Percentiles rank a stretch among this genome's conserved stretches.
Evolutionary conservation across 78 protist species (phyloP).

Genomic region (Anaeramoeba flamelloides): DNA sequence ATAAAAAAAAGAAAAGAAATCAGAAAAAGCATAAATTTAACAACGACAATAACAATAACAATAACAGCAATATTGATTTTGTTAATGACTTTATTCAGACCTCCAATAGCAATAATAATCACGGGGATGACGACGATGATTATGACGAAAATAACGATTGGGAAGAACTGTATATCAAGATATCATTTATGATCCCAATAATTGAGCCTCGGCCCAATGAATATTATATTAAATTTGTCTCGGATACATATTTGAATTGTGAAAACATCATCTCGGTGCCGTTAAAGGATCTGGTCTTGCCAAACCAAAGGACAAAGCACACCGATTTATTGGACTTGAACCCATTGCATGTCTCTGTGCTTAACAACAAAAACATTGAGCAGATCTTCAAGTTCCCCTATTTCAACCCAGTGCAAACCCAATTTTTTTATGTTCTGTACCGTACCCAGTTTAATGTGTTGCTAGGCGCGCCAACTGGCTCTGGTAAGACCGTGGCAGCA

Average conservation of each 20-base stretch:
- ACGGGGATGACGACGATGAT: too few species aligned
- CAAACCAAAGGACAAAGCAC: conserved; percentile 60
- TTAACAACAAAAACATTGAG: conserved; percentile 32
- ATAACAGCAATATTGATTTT: too few species aligned
- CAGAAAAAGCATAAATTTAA: too few species aligned
- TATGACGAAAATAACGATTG: not conserved
- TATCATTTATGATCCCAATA: conserved; percentile 20
- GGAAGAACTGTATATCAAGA: conserved; percentile 3
- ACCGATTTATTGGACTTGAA: conserved; percentile 74
- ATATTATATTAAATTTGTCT: conserved; percentile 59
- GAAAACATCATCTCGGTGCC: conserved; percentile 45
- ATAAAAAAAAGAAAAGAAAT: not conserved
- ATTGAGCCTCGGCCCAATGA: conserved; percentile 25
- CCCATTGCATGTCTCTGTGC: conserved; percentile 69
- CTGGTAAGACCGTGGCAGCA: conserved; percentile 93
- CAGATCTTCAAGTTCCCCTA: conserved; percentile 16
- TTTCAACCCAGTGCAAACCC: conserved; percentile 98
- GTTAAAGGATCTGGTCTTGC: conserved; percentile 51
- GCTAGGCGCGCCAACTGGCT: conserved; percentile 95
- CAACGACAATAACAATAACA: too few species aligned
- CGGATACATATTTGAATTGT: conserved; percentile 79
- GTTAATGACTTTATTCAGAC: too few species aligned
- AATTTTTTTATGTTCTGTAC: conserved; percentile 37
- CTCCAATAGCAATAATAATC: too few species aligned
- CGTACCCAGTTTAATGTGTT: conserved; percentile 53